These are phyloP conservation scores for Larix kaempferi DNA, from an alignment of 75 land plant genomes.

Conservation along the genomic window DNA sequence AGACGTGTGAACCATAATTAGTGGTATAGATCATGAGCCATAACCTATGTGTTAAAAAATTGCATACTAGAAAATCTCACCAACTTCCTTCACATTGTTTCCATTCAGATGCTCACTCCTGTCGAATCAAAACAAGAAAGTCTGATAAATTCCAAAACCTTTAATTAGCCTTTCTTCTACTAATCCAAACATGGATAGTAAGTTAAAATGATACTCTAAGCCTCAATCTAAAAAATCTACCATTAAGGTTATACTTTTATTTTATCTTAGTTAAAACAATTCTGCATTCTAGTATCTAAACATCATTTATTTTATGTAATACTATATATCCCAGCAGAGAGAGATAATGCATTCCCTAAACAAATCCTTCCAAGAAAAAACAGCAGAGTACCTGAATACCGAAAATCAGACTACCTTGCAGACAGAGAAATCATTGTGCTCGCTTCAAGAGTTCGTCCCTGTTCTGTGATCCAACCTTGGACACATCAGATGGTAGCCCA, in stretches of 20 bases:
- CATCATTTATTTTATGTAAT: neutral
- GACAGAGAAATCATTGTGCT: neutral
- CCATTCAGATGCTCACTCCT: neutral
- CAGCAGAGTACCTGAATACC: neutral
- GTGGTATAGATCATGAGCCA: neutral
- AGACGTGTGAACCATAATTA: neutral
- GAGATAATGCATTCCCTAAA: neutral
- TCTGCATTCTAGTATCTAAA: neutral
- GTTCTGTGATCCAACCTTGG: constrained; percentile 2
- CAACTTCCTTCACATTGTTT: neutral
- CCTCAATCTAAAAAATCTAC: neutral
- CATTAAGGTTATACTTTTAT: neutral
- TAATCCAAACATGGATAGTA: neutral
- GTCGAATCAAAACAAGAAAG: constrained; percentile 3
- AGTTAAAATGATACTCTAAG: too few relatives aligned
- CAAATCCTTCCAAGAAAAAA: neutral
- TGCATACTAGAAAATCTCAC: neutral
- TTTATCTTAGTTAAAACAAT: neutral
- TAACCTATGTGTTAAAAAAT: neutral
- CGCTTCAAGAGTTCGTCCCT: constrained; percentile 3
- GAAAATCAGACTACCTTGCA: neutral
- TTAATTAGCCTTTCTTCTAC: neutral
- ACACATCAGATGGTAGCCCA: neutral
- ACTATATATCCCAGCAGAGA: too few relatives aligned
- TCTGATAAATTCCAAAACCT: neutral